Evolutionary conservation across 768 basidiomycete species (phyloP), one percentile per base, ranked within the genome.

Genomic region (Gautieria morchelliformis): DNA sequence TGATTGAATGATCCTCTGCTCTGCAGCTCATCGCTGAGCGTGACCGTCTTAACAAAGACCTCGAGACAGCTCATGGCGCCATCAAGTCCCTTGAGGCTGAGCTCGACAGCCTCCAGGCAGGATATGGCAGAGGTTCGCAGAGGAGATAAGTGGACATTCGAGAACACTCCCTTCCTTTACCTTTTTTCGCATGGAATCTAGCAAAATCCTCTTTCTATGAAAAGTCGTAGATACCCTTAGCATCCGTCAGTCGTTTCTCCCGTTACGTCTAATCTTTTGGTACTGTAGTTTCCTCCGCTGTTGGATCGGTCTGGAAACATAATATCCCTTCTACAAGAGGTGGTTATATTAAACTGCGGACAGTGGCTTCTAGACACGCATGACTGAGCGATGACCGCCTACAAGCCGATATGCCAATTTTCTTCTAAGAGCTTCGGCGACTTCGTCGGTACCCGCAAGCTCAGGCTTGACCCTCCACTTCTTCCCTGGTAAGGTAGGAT

Each of bases 21-120:
- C 40, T 60, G 12, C 65, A 96, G 92, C 89, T 99, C 68, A 97
- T 99, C 63, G 92, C 93, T 45, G 96, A 99, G 73, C 84, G 96
- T 64, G 96, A 98, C 71, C 84, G 96, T 52, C 84, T 99, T 76
- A 99, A 98, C 84, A 98, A 97, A 74, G 96, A 98, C 67, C 80
- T 99, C 68, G 95, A 97, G 75, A 72, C 82, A 69, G 91, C 94
- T 10, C 89, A 92, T 79, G 84, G 88, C 56, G 80, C 88, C 22
- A 94, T 95, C 79, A 96, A 96, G 74, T 75, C 83, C 59, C 80
- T 94, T 70, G 93, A 96, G 69, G 81, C 82, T 24, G 93, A 96
- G 71, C 79, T 96, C 61, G 92, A 94, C 75, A 85, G 84, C 64
- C 81, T 94, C 51, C 89, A 92, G 70, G 83, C 85, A 61, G 89